Conservation (phyloP, 164 flowering plant genomes). For the Sedum album region DNA sequence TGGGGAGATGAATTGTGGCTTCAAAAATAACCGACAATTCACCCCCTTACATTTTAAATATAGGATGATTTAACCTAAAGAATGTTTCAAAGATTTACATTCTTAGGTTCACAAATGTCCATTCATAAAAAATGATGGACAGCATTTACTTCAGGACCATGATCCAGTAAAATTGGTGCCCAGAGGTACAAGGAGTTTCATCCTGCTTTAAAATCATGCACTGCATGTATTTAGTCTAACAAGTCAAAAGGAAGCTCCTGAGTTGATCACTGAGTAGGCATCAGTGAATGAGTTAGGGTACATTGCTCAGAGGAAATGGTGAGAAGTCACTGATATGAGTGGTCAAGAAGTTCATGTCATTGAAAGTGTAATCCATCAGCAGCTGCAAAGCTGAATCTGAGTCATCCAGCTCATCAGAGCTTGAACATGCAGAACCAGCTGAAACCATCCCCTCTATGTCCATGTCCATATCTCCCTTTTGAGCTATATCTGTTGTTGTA, state of each 20-base stretch:
- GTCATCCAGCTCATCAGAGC: slow-evolving; percentile 54
- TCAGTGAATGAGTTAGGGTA: background rate
- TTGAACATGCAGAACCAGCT: slow-evolving; percentile 38
- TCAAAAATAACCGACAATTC: too few relatives aligned
- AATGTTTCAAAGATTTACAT: background rate
- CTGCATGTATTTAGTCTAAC: background rate
- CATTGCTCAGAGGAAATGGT: background rate
- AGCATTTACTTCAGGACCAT: background rate
- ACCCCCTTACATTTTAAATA: too few relatives aligned
- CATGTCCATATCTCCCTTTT: slow-evolving; percentile 24
- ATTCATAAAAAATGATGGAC: background rate
- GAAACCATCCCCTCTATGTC: slow-evolving; percentile 9
- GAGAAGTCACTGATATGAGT: slow-evolving; percentile 20
- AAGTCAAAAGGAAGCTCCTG: background rate
- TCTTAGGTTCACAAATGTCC: too few relatives aligned
- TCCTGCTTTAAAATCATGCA: background rate
- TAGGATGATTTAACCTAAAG: background rate
- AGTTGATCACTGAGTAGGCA: background rate
- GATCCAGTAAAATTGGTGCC: background rate
- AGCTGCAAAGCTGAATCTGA: slow-evolving; percentile 61
- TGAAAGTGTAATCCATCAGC: slow-evolving; percentile 53
- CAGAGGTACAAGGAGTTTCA: background rate
- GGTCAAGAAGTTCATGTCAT: slow-evolving; percentile 74
- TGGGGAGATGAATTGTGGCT: too few relatives aligned
- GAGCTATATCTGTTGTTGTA: slow-evolving; percentile 5